Evolutionary conservation across 371 early-diverging fungal species (phyloP).

Genomic region (Mucor piriformis): DNA sequence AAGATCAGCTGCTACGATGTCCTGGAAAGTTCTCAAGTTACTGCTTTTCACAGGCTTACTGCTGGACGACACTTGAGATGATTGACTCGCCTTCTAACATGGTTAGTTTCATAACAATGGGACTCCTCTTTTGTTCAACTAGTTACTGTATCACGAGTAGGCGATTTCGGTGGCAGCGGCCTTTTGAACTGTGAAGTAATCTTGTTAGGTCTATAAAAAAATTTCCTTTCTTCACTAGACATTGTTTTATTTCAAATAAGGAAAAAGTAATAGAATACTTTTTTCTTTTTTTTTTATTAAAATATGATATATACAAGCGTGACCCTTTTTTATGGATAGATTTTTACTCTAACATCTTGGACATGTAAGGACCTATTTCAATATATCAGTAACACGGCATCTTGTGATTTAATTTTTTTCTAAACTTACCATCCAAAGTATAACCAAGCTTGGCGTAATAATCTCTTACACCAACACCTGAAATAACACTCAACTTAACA

Average conservation of each 20-base stretch:
- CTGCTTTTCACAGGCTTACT: too few species aligned
- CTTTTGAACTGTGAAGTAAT: not conserved
- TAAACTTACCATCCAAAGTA: constrained; percentile 85
- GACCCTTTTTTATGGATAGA: not conserved
- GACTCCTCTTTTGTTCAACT: too few species aligned
- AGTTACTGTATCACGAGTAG: too few species aligned
- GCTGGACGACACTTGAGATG: too few species aligned
- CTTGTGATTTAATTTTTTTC: too few species aligned
- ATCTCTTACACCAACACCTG: constrained; percentile 98
- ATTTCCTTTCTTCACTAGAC: not conserved
- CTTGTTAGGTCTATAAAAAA: not conserved
- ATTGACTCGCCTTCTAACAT: too few species aligned
- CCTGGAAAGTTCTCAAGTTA: too few species aligned
- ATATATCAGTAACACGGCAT: too few species aligned
- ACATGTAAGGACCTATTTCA: constrained; percentile 94
- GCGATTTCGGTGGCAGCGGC: too few species aligned
- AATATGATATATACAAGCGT: not conserved
- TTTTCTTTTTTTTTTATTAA: not conserved
- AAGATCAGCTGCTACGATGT: too few species aligned
- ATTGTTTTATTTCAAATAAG: not conserved
- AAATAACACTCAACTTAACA: constrained; percentile 96
- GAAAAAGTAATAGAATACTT: not conserved
- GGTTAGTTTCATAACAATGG: too few species aligned
- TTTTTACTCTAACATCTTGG: constrained; percentile 71
- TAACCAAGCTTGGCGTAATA: constrained; percentile 99